Conservation (phyloP, 148 eudicot genomes). For the Chenopodium berlandieri region DNA sequence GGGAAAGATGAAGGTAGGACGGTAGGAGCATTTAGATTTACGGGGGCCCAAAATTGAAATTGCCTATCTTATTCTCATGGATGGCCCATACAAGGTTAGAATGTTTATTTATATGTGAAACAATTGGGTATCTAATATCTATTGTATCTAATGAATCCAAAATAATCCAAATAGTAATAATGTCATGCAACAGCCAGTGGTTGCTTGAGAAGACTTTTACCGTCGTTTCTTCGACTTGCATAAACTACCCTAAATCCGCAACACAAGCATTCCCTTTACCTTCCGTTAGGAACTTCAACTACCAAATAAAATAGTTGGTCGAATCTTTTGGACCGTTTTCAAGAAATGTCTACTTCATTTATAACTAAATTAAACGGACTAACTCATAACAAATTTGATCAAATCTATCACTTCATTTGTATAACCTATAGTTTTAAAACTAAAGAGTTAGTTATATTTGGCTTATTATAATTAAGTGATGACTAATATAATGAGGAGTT, state of each 20-base stretch:
- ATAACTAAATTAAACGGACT: not conserved
- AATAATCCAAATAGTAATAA: not conserved
- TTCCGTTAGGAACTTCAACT: slow-evolving; percentile 9
- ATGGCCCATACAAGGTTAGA: too few species aligned
- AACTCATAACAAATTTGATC: not conserved
- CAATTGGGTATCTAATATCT: too few species aligned
- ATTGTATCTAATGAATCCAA: not conserved
- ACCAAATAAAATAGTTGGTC: slow-evolving; percentile 19
- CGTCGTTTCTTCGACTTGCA: not conserved
- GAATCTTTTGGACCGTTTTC: not conserved
- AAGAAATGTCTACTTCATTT: not conserved
- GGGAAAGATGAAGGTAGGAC: too few species aligned
- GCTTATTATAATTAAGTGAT: not conserved
- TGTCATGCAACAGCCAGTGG: slow-evolving; percentile 11
- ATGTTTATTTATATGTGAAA: too few species aligned
- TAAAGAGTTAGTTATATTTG: slow-evolving; percentile 1
- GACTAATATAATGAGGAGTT: slow-evolving; percentile 5
- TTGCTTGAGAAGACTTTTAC: slow-evolving; percentile 4
- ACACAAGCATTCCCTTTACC: slow-evolving; percentile 13
- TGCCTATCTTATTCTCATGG: too few species aligned
- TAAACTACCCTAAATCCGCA: not conserved
- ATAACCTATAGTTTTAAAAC: not conserved
- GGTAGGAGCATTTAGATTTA: too few species aligned
- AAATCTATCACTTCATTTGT: not conserved
- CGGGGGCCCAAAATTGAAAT: too few species aligned